Evolutionary conservation across 2,329 filamentous ascomycete genomes (phyloP), one percentile per base, ranked within the genome.

Genomic region (Taxawa tesnikishii): DNA sequence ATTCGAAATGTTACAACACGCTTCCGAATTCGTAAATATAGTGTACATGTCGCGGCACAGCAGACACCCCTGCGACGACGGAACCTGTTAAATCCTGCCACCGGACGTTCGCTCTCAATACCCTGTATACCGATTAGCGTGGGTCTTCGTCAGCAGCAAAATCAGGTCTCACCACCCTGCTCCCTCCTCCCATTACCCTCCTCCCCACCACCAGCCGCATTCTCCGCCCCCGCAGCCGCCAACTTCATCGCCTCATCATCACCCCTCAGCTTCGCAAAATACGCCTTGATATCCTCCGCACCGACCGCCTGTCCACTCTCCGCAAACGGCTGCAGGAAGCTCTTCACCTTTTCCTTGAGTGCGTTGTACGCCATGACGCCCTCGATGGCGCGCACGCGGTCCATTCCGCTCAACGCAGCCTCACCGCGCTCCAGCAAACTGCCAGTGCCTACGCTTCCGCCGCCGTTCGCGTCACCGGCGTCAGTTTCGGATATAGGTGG

Each of bases 291-390:
- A 57, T 96, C 87, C 51, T 98, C 90, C 1, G 88, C 88, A 2
- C 84, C 79, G 14, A 98, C 87, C 0, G 83, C 77, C 55, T 82
- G 65, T 1, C 88, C 88, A 40, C 79, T 92, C 51, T 94, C 84
- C 0, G 90, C 90, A 53, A 94, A 98, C 26, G 92, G 81, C 58
- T 87, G 76, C 48, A 98, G 74, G 54, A 98, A 96, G 0, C 79
- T 78, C 64, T 88, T 94, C n/a, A 98, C 75, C 52, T 88, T 87
- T 50, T 96, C 87, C 51, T 92, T 90, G 38, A 98, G 70, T 48
- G 93, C 81, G 48, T 96, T 94, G 59, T 96, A 98, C 0, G 87
- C 88, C 85, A 96, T 94, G 28, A 93, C 88, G 11, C 90, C 90
- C 55, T 98, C 54, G 34, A 98, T 94, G 4, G 90, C 90, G 10